Evolutionary conservation across 106 monocot genomes (phyloP), one percentile per base, ranked within the genome.

Genomic region (Dendrobium huoshanense): DNA sequence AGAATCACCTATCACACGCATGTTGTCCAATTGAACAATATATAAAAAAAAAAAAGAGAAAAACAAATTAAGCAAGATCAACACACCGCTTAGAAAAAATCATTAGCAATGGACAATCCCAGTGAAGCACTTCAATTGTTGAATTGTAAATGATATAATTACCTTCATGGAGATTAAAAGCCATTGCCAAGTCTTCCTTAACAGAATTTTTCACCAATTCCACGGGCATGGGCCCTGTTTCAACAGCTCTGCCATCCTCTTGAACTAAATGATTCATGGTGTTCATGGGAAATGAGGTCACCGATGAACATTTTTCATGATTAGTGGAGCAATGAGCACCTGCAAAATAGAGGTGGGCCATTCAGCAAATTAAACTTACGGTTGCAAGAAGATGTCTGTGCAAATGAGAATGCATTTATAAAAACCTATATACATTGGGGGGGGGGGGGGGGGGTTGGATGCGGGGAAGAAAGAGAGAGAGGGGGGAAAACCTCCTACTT

Each of bases 191-290:
- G 59, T 78, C 77, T 47, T 33, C 75, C 18, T 78, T 79, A 75
- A 82, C 80, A 29, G 81, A 79, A 82, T 73, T 72, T 72, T 77
- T 72, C 41, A 80, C 82, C 64, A 59, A 67, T 88, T 89, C 92
- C 55, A 80, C 80, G 77, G 85, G 84, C 80, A 78, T 72, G 75
- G 89, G 81, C 3, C 81, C 87, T 56, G 42, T 43, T 86, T 84
- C 86, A 72, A 86, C 75, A 77, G 61, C 84, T 56, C 6, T 61
- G 45, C 83, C 54, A 80, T 83, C 84, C 37, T 5, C 78, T 51
- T 55, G 13, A 58, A 13, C 44, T 33, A 81, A 79, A 65, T 79
- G 61, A 55, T 85, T 80, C 48, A 18, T 40, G 1, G 80, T 44
- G 67, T 73, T 44, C 37, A 51, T 24, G 55, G 7, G 10, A 78